Evolutionary conservation across 2,329 filamentous ascomycete species (phyloP), one percentile per base, ranked within the genome.

Genomic region (Setomelanomma holmii): DNA sequence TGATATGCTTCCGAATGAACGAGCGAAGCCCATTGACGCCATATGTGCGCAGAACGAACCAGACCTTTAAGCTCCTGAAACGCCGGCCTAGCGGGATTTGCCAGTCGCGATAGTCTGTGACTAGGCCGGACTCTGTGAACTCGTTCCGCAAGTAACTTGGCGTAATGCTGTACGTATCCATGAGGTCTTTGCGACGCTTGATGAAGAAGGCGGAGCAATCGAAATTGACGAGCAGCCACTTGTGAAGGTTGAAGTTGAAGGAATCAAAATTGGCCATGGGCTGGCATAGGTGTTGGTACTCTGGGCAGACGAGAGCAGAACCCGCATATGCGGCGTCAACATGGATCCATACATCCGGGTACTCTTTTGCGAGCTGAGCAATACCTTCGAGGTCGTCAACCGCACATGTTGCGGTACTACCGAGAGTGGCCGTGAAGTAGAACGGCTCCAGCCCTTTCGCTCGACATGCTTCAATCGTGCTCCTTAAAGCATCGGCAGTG

Each of bases 31-130:
- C 93, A 23, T 82, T 80, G 45, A 96, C 78, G 0, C 93, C 93
- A 69, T 92, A 96, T 38, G 84, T 87, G 39, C 93, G 83, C 65
- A 97, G 79, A 6, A 98, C 92, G 71, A 97, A 97, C 93, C 93
- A 98, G 58, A 96, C 87, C 79, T 98, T 98, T 51, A 98, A 78
- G 2, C 89, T 86, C 54, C 93, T 84, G 82, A 98, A 98, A 14
- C 93, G 83, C 2, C 93, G 83, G 7, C 93, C 93, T 0, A 98
- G 86, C 0, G 93, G 92, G 66, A 98, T 96, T 77, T 96, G 92
- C 93, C 93, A 98, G 80, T 98, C 93, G 40, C 93, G 86, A 79
- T 96, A 97, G 76, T 98, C 93, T 20, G 91, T 96, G 1, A 97
- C 93, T 1, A 93, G 82, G 0, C 91, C 92, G 33, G 83, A 85